Base-by-base conservation (phyloP, 2,329 filamentous ascomycete species). In the Exophiala bonariae region DNA sequence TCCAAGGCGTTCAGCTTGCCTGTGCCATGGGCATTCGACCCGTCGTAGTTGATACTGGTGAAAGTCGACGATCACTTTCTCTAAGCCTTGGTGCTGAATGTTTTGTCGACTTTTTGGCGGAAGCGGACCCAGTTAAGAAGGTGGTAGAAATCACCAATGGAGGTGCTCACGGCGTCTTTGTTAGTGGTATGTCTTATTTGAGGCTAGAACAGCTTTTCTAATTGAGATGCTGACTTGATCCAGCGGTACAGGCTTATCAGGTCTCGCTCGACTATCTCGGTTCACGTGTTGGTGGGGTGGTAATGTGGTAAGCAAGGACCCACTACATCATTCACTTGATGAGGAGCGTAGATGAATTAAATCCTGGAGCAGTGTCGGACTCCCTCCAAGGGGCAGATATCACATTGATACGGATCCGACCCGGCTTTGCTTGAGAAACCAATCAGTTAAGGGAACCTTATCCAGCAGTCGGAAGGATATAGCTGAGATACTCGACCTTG, bases 231-330 rank as follows among this genome's bases (percentile, higher is more conserved):
- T 23, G 41, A 44, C 44, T 34, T 34, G 6, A 18, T 5, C n/a
- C 32, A 41, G 39, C 66, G 9, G 62, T 65, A 2, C 61, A 64
- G 13, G 66, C 30, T 28, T 36, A 35, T 35, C 30, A 28, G 8
- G 41, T 35, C 30, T 68, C 72, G 1, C 61, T 74, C 16, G 59
- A 60, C 1, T 73, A 65, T 50, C 57, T 75, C 5, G 74, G 74
- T 17, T 69, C 59, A 52, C 66, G 78, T 5, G 61, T 78, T 10
- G 73, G 75, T 5, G 71, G 68, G 2, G 70, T 69, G 34, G 69
- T 80, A 13, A 78, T 80, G 74, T 51, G 74, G 72, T 9, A 54
- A 67, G 39, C 31, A 47, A 35, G n/a, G 19, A 47, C 41, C n/a
- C 20, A 28, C 9, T 36, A 14, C 19, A 35, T 17, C 31, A 13